Base-by-base conservation (phyloP, 1,139 yeast species). In the Pichia inconspicua region DNA sequence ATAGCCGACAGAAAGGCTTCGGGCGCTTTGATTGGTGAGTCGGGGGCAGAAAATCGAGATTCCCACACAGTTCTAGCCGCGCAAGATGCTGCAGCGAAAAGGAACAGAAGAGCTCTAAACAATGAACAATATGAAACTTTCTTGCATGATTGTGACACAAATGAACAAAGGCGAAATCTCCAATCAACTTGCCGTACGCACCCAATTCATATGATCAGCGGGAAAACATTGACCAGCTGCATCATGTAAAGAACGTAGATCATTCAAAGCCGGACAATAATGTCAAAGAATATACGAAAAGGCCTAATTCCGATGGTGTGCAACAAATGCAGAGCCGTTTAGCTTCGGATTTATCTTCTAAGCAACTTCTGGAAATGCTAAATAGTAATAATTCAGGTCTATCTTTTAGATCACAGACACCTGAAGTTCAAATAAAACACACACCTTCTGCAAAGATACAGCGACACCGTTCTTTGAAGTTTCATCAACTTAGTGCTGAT, bases 401-500 rank as follows among this genome's bases (percentile, higher is more conserved):
- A 2, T 8, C 35, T 6, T 41, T 48, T 3, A 45, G 22, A 30
- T 22, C 41, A 11, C 35, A 25, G 5, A 22, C n/a, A 4, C 15
- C 46, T n/a, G 42, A 46, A 15, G 32, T 48, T 9, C 31, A 42
- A 8, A 28, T 49, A 11, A 41, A 44, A 31, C 52, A 45, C 25
- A 38, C 25, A 11, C 48, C 48, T 14, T 46, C 50, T 6, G 47
- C 47, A 11, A 37, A 43, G 28, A 4, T 41, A 8, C 38, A 43
- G 7, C 37, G 42, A 14, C 47, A 48, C 25, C 17, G 41, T 12
- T 47, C 52, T 1, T 14, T 51, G 1, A 51, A 51, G 41, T 51
- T 37, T 37, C 52, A 51, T 43, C 53, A 51, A 3, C 31, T 50
- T 25, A 34, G 45, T 12, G 36, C 42, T 22, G 39, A 44, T 11